Conservation (phyloP, 495 filamentous ascomycete species). For the Daldinia loculata region DNA sequence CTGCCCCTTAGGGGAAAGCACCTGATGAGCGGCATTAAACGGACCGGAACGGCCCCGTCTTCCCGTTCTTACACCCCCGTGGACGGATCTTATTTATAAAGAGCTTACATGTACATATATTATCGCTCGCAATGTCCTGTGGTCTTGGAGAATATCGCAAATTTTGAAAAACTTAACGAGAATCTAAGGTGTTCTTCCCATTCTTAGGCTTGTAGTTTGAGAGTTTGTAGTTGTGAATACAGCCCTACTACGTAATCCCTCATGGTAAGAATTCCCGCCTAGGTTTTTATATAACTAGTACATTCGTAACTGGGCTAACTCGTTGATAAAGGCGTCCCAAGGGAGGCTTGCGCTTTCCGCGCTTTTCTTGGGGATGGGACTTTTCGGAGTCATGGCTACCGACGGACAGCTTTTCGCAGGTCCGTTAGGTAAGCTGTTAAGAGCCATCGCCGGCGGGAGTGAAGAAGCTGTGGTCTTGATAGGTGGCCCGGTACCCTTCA, state of each 20-base stretch:
- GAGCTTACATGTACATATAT: slow-evolving; percentile 3
- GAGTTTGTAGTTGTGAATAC: neutral
- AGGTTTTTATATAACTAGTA: neutral
- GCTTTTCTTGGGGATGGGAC: slow-evolving; percentile 34
- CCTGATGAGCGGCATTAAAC: neutral
- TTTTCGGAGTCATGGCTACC: slow-evolving; percentile 40
- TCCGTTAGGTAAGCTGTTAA: slow-evolving; percentile 31
- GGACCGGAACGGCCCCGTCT: neutral
- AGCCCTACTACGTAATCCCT: neutral
- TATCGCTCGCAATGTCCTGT: neutral
- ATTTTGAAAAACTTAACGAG: neutral
- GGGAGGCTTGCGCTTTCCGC: slow-evolving; percentile 38
- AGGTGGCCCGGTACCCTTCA: slow-evolving; percentile 38
- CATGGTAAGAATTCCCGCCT: slow-evolving; percentile 26
- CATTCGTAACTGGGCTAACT: slow-evolving; percentile 6
- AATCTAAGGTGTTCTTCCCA: slow-evolving; percentile 1
- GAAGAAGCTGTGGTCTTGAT: slow-evolving; percentile 3
- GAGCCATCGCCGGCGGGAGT: slow-evolving; percentile 9
- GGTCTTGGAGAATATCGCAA: neutral
- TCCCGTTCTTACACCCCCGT: neutral
- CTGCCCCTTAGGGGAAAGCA: neutral
- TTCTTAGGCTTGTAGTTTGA: neutral
- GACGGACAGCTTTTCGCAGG: slow-evolving; percentile 25
- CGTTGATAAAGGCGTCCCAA: slow-evolving; percentile 18
- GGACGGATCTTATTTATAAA: neutral